Evolutionary conservation across 2,329 filamentous ascomycete genomes (phyloP), one percentile per base, ranked within the genome.

Genomic region (Aspergillus caelatus): DNA sequence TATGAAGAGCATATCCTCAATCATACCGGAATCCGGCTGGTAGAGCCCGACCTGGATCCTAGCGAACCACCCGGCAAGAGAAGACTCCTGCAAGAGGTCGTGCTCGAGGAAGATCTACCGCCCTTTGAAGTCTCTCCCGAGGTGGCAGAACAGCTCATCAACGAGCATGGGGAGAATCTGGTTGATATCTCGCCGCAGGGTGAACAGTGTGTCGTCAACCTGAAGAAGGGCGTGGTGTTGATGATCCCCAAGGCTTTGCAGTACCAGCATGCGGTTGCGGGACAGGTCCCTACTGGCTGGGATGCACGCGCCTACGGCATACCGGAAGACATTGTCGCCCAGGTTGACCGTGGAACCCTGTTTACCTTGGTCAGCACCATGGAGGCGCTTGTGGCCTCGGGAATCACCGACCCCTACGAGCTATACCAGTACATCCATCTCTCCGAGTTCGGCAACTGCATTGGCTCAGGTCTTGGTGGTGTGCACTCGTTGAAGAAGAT

Each of bases 401-500:
- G 95, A 89, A 94, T 99, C 78, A 98, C 95, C 30, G 96, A 99
- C 77, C 95, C 95, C 21, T 99, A 98, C 76, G 95, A 99, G 82
- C 98, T 99, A 83, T 99, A 99, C 88, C 94, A 98, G 84, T 99
- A 99, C 74, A 94, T 99, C 67, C 95, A 99, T 79, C 89, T 99
- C 65, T 98, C 95, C 8, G 92, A 99, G 77, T 92, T 99, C 58
- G 95, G 95, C 79, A 99, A 99, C 86, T 98, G 94, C 77, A 90
- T 99, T 71, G 95, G 95, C 80, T 99, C 96, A 36, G 95, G 96
- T 85, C 97, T 99, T 84, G 95, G 95, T 86, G 95, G 96, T 81
- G 91, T 93, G 65, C 88, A 88, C 72, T 95, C 95, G 72, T 87
- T 99, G 69, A 90, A 93, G 73, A 94, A 94, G 72, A 98, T 99